Evolutionary conservation across 2,329 filamentous ascomycete genomes (phyloP), one percentile per base, ranked within the genome.

Genomic region (Paraphoma sp.): DNA sequence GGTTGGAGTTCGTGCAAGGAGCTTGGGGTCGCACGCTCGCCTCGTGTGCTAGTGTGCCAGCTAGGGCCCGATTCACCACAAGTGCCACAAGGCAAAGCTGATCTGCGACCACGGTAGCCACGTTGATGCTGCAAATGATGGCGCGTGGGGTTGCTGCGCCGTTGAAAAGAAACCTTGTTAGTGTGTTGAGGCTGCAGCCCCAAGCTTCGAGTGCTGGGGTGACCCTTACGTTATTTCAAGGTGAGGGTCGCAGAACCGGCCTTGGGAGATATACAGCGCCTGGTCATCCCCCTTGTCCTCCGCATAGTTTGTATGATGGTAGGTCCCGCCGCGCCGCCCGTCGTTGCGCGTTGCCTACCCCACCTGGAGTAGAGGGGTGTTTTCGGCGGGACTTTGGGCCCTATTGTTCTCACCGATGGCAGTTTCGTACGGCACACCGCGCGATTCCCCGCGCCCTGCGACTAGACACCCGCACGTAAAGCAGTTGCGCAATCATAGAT

Each of bases 71-170:
- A 61, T 59, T 60, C 59, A 63, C 52, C 62, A 62, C 52, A 59
- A 55, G 55, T 45, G 56, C 58, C 57, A 64, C 63, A 62, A 56
- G 49, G 56, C 62, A 57, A 56, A 59, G 46, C 57, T 67, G 73
- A 76, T 74, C 70, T 74, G 63, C 73, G 46, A 60, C 66, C 62
- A 69, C 63, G 67, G 65, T 61, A 67, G 23, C 65, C 66, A 72
- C 69, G 68, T 69, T 69, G 53, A 42, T 51, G 54, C 59, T 62
- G 58, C 54, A 60, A 57, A 59, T 44, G 56, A 56, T 36, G 60
- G 51, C 54, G 62, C 65, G 65, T 71, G 67, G 67, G 65, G 63
- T 64, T 63, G 64, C 52, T 63, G 68, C 60, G 59, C 67, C 66
- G 68, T 67, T 69, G 56, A 57, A 14, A 46, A 57, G 54, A 30